Conservation (phyloP, 2,329 filamentous ascomycete species). For the Grosmannia huntii region DNA sequence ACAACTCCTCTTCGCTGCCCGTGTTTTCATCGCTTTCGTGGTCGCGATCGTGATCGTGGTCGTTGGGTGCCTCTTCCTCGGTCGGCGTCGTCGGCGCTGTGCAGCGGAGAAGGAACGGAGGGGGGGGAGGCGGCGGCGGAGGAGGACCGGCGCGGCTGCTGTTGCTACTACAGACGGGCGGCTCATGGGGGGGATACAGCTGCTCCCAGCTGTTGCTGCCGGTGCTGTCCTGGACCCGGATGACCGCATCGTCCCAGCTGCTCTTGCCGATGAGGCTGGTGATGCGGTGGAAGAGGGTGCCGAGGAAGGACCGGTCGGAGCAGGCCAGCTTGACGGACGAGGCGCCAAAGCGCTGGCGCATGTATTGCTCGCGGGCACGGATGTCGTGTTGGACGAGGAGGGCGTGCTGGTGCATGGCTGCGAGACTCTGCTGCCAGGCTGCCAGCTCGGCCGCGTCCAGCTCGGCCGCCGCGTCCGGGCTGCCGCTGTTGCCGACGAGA, state of each 20-base stretch:
- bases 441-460: slow-evolving; percentile 9
- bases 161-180: not conserved
- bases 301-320: slow-evolving; percentile 22
- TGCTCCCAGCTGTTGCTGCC: not conserved
- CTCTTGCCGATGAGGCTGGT: not conserved
- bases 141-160: not conserved
- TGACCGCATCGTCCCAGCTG: not conserved
- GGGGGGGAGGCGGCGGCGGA: slow-evolving; percentile 4
- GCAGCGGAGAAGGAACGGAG: slow-evolving; percentile 13
- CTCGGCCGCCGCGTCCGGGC: not conserved
- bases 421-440: slow-evolving; percentile 9
- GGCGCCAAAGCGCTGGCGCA: slow-evolving; percentile 7
- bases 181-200: not conserved
- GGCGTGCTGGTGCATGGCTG: slow-evolving; percentile 3
- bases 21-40: not conserved
- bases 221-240: not conserved
- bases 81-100: not conserved
- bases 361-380: slow-evolving; percentile 7
- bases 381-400: slow-evolving; percentile 8
- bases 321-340: not conserved
- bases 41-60: too few relatives aligned
- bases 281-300: slow-evolving; percentile 18
- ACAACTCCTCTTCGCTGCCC: not conserved
- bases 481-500: not conserved
- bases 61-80: not conserved